Evolutionary conservation across 352 stramenopile species (phyloP), one percentile per base, ranked within the genome.

Genomic region (Globisporangium lucens): DNA sequence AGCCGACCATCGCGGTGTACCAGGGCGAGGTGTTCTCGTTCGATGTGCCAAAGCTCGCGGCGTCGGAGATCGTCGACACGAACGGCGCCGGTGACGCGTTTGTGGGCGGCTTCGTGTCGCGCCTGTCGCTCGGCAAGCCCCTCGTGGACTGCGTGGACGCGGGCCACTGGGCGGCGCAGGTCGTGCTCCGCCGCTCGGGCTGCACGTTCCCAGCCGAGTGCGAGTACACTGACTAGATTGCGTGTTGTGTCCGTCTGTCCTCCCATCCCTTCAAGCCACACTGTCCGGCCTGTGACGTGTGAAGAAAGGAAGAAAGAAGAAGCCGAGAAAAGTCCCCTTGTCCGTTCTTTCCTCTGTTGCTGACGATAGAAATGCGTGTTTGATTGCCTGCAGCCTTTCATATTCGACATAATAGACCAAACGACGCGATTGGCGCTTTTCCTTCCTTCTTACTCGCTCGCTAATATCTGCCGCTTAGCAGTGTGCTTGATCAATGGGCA

Each of bases 51-150:
- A 76, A 81, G 67, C 82, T 99, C 47, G 74, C 78, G 8, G 85
- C 90, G 57, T 87, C 93, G 41, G 73, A 97, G 53, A 92, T 99
- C 38, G 91, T 99, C n/a, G 98, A 99, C 83, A 99, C 97, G 46
- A 99, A 99, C 80, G 98, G 98, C 57, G 98, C 98, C 22, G 98
- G 98, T 56, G 98, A 99, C 82, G 97, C 97, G 63, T 99, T 99
- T 75, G 98, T 99, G 6, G 98, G 98, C 58, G 98, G 98, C 65
- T 99, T 99, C 75, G 81, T 99, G 56, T 94, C 96, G 27, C 91
- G 97, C 65, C 79, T 99, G 43, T 84, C 96, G 35, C 77, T 94
- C 53, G 82, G 82, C 67, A 76, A 85, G 72, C 73, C 85, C 12
- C 80, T 99, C 53, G 91, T 83, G 52, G 90, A 98, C 68, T 99